Base-by-base conservation (phyloP, 768 basidiomycete genomes). In the Suillus plorans region DNA sequence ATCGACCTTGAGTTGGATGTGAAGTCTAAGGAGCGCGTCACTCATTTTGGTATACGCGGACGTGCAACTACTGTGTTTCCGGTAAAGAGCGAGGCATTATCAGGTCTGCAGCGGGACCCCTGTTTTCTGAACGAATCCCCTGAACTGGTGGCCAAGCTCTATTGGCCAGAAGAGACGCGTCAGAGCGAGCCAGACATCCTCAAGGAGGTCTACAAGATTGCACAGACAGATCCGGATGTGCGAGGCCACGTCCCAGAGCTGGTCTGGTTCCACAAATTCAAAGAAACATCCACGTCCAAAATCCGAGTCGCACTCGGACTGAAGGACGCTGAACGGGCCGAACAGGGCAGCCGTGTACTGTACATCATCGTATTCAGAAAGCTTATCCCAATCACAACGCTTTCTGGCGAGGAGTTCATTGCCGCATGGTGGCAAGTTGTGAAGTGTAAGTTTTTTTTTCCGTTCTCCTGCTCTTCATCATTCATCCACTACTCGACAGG, bases 1-100 rank as follows among this genome's bases (percentile, higher is more conserved):
- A 52, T 66, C 13, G 22, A 56, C 18, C 14, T 64, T 18, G 18
- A 7, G 2, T 47, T 68, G 4, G 39, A 52, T n/a, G 10, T 57
- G 41, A 45, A 55, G 0, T 14, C 57, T 4, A 5, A 58, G 9
- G 50, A 61, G 8, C 49, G 49, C 10, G n/a, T 25, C 0, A 56
- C 61, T 14, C 68, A 69, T 39, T 69, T 13, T 8, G 60, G 62
- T 50, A 47, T 69, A 1, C 36, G 50, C 2, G 56, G 66, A 8
- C 66, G 58, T 3, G 69, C 63, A 3, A 69, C 68, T 1, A 67
- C 63, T 13, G 6, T 70, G 20, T 62, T 55, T 34, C 20, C 66
- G 5, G 37, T 63, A 3, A 42, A 18, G 10, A 50, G 49, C 14
- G 5, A 50, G 49, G 49, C 25, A 14, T 6, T 50, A 7, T 50